Evolutionary conservation across 495 filamentous ascomycete genomes (phyloP).

Genomic region (Penicillium fimorum): DNA sequence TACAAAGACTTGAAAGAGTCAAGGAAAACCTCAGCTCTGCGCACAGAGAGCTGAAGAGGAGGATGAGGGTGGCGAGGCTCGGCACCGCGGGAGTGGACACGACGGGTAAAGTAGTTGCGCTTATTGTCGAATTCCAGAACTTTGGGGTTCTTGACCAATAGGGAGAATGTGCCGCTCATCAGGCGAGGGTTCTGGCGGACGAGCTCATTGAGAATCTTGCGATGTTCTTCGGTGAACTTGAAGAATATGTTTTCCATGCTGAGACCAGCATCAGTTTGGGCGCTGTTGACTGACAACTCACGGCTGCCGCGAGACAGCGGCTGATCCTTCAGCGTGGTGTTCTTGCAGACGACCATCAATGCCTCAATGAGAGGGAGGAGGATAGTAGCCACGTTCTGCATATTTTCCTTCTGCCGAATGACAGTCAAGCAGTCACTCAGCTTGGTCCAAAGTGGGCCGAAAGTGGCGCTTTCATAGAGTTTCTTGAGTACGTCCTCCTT

Average conservation of each 20-base stretch:
- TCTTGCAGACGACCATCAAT: conserved; percentile 99
- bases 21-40: conserved; percentile 94
- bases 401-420: conserved; percentile 86
- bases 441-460: conserved; percentile 86
- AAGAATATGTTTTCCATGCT: conserved; percentile 92
- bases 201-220: conserved; percentile 96
- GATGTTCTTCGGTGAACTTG: conserved; percentile 96
- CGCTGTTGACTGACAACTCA: conserved; percentile 71
- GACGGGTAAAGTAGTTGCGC: conserved; percentile 96
- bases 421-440: conserved; percentile 87
- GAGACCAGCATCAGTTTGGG: conserved; percentile 65
- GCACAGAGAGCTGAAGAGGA: conserved; percentile 82
- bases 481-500: conserved; percentile 78
- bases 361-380: conserved; percentile 91
- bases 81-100: conserved; percentile 72
- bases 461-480: conserved; percentile 87
- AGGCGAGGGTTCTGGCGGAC: conserved; percentile 94
- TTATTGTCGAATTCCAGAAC: conserved; percentile 99
- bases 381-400: conserved; percentile 95
- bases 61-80: conserved; percentile 66
- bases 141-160: conserved; percentile 97
- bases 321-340: conserved; percentile 76
- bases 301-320: conserved; percentile 56
- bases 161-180: conserved; percentile 96
- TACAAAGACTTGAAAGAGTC: conserved; percentile 96